Evolutionary conservation across 1,139 yeast species (phyloP).

Genomic region (Pichia sp.): DNA sequence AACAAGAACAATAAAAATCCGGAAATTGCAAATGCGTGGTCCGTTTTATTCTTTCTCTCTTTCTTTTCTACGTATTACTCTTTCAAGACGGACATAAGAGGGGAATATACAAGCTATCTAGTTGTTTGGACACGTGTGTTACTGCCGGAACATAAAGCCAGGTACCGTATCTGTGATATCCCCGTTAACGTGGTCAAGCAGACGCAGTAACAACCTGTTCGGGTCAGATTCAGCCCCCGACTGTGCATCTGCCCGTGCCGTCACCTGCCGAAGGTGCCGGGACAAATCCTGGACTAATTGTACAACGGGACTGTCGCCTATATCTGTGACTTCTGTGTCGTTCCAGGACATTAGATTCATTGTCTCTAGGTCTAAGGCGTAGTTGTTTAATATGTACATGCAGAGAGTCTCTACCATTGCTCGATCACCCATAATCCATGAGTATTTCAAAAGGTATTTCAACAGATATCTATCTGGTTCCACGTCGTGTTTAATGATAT

Average conservation of each 20-base stretch:
- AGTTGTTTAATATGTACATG: conserved; percentile 1
- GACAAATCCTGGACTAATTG: too few relatives aligned
- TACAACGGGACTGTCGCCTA: too few relatives aligned
- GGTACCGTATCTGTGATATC: not conserved
- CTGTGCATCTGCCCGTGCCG: too few relatives aligned
- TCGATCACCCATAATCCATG: not conserved
- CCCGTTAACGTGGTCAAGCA: conserved; percentile 2
- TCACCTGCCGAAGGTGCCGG: too few relatives aligned
- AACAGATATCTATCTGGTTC: conserved; percentile 7
- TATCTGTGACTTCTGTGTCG: too few relatives aligned
- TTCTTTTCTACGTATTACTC: too few relatives aligned
- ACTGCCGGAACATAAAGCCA: not conserved
- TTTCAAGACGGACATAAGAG: too few relatives aligned
- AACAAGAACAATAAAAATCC: too few relatives aligned
- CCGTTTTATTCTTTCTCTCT: too few relatives aligned
- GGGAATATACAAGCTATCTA: too few relatives aligned
- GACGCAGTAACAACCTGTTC: conserved; percentile 1
- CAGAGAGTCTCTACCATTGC: not conserved
- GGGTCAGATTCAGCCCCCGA: not conserved
- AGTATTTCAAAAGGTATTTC: conserved; percentile 7
- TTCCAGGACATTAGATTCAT: conserved; percentile 5
- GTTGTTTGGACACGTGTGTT: too few relatives aligned
- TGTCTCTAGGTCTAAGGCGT: conserved; percentile 8
- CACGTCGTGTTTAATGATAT: not conserved
- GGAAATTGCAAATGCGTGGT: too few relatives aligned